Base-by-base conservation (phyloP, 768 basidiomycete genomes). In the Lactifluus volemus region DNA sequence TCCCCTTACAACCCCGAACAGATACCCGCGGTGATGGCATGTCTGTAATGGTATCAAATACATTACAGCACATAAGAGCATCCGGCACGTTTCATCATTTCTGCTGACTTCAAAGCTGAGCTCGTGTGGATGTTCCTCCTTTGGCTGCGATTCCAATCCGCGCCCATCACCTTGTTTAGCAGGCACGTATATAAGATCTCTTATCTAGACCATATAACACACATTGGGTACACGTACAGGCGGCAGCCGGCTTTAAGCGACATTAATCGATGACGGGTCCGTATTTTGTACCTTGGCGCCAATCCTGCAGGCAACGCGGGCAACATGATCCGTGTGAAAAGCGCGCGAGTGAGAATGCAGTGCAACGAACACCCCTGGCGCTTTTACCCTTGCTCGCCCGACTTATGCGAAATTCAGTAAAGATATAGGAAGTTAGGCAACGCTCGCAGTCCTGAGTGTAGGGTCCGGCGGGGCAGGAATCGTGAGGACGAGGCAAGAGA, bases 11-110 rank as follows among this genome's bases (percentile, higher is more conserved):
- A 51, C 9, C 30, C 32, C 48, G 50, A 19, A 21, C 25, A 21
- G 29, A 41, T 48, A 48, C 39, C 60, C 60, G 60, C 60, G 55
- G 60, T 30, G 44, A 41, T 57, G 44, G 41, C 30, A 39, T 19
- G 21, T 21, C 54, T 30, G 47, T 34, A 21, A 55, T n/a, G 4
- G 11, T 38, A 30, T 29, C 39, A n/a, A 0, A 29, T 48, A 30
- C 9, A 6, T 61, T 55, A 50, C 42, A 55, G 42, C 41, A 56
- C 41, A 61, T 61, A 56, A 32, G 49, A 14, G 25, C 25, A 25
- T 25, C 25, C 25, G 17, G 10, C 55, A 52, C 49, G 42, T 56
- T 61, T 30, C 42, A 12, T 55, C 38, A 12, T 41, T 49, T 25
- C 25, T 25, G 34, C 34, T 55, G 41, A 25, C 32, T 32, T 25